Percentiles rank a stretch among this genome's conserved stretches.
phyloP scores from a whole-genome alignment of 2,329 filamentous ascomycete genomes.

The Pseudocercospora cruenta region DNA sequence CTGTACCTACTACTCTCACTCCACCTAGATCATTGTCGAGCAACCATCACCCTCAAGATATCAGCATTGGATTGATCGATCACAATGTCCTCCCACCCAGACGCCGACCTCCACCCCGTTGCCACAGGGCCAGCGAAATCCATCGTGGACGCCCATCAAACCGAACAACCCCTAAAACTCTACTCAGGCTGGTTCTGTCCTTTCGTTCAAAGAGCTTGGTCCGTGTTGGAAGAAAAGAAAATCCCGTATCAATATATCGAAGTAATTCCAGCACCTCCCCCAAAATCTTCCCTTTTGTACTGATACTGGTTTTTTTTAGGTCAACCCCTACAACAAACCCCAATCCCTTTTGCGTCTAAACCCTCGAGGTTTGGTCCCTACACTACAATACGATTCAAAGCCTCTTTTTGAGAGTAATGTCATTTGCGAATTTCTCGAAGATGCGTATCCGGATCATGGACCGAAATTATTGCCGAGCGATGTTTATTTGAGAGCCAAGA shows the following conservation, averaged over 20 bases:
- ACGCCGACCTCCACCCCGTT: slow-evolving; percentile 49
- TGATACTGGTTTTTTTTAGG: slow-evolving; percentile 32
- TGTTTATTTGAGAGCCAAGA: slow-evolving; percentile 66
- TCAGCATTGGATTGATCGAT: not conserved
- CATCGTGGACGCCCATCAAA: slow-evolving; percentile 39
- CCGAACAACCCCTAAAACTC: slow-evolving; percentile 38
- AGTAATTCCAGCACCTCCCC: slow-evolving; percentile 19
- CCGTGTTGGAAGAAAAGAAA: slow-evolving; percentile 71
- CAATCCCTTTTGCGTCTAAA: slow-evolving; percentile 71
- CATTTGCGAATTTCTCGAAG: slow-evolving; percentile 76
- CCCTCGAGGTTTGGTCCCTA: slow-evolving; percentile 75
- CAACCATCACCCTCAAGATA: not conserved
- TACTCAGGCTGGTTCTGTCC: slow-evolving; percentile 56
- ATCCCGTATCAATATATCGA: slow-evolving; percentile 71
- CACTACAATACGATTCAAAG: slow-evolving; percentile 60
- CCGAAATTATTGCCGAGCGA: slow-evolving; percentile 62
- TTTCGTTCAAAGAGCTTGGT: slow-evolving; percentile 71
- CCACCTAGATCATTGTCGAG: not conserved
- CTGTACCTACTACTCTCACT: not conserved
- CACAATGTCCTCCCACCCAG: slow-evolving; percentile 39
- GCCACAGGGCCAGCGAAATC: slow-evolving; percentile 50
- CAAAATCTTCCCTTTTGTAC: not conserved
- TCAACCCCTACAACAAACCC: slow-evolving; percentile 77
- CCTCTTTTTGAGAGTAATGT: slow-evolving; percentile 74
- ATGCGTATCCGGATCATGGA: slow-evolving; percentile 61